Percentiles rank a stretch among this genome's conserved stretches.
These are phyloP conservation scores for Dactylis glomerata DNA, from an alignment of 176 grass and related monocot genomes.

Conservation along the genomic window DNA sequence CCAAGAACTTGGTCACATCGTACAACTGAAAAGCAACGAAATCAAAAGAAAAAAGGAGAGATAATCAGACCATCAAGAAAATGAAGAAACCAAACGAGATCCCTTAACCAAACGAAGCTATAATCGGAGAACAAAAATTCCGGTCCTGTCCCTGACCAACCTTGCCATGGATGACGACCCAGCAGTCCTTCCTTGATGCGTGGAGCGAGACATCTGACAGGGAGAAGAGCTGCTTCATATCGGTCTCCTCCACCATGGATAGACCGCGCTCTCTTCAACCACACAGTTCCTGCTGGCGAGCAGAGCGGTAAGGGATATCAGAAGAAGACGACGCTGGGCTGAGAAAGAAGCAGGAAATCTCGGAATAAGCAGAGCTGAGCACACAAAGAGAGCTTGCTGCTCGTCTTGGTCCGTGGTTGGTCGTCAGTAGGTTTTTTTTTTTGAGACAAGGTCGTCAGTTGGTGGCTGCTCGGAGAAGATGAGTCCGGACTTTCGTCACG, in stretches of 20 bases:
- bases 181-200: constrained; percentile 66
- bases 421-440: not conserved
- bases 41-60: not conserved
- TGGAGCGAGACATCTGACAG: constrained; percentile 45
- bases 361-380: constrained; percentile 1
- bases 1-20: constrained; percentile 83
- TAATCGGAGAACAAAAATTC: not conserved
- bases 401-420: constrained; percentile 14
- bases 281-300: not conserved
- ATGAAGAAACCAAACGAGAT: constrained; percentile 16
- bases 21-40: constrained; percentile 55
- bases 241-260: constrained; percentile 35
- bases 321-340: not conserved
- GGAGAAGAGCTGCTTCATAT: constrained; percentile 43
- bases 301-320: not conserved
- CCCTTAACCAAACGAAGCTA: not conserved
- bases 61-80: not conserved
- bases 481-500: not conserved
- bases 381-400: constrained; percentile 16
- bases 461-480: not conserved
- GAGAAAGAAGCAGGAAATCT: constrained; percentile 10
- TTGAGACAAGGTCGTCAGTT: not conserved
- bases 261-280: not conserved
- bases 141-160: constrained; percentile 6
- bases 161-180: constrained; percentile 77